Evolutionary conservation across 2,329 filamentous ascomycete species (phyloP).

Genomic region (Verticillium albo-atrum): DNA sequence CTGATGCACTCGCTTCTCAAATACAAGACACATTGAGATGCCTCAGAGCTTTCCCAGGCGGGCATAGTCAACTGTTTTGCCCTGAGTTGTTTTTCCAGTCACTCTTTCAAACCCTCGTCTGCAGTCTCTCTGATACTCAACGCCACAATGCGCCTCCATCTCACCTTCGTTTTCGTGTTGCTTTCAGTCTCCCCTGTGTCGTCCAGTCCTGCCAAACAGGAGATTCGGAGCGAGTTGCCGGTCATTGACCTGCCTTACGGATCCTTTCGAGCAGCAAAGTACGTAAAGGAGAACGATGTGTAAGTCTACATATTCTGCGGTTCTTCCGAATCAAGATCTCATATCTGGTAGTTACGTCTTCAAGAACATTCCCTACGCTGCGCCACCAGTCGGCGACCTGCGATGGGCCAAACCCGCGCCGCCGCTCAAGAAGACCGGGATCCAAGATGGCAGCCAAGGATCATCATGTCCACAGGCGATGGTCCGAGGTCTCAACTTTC

Average conservation of each 20-base stretch:
- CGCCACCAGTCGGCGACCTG: slow-evolving; percentile 32
- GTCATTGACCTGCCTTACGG: slow-evolving; percentile 1
- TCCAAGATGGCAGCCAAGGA: slow-evolving; percentile 21
- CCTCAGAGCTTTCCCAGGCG: too few relatives aligned
- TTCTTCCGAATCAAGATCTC: slow-evolving; percentile 5
- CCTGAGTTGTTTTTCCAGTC: too few relatives aligned
- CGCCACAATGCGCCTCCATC: neutral
- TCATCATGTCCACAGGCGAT: slow-evolving; percentile 12
- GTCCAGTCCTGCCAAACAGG: neutral
- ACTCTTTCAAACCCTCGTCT: too few relatives aligned
- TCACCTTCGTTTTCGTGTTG: neutral
- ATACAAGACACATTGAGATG: too few relatives aligned
- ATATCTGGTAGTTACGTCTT: slow-evolving; percentile 26
- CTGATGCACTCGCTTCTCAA: too few relatives aligned
- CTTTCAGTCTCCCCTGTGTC: neutral
- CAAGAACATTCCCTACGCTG: slow-evolving; percentile 38
- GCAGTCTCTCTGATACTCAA: neutral
- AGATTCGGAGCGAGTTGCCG: neutral
- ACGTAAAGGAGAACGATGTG: neutral
- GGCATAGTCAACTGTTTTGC: too few relatives aligned
- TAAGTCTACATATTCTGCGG: neutral
- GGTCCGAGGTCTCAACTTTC: slow-evolving; percentile 21
- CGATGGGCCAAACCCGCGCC: slow-evolving; percentile 35
- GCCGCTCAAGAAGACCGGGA: slow-evolving; percentile 21
- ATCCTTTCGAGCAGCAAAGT: slow-evolving; percentile 1